A percentile compares a stretch with the other conserved stretches of the same genome.
These are phyloP conservation scores for Astrocystis sublimbata DNA, from an alignment of 495 filamentous ascomycete species.

Conservation along the genomic window DNA sequence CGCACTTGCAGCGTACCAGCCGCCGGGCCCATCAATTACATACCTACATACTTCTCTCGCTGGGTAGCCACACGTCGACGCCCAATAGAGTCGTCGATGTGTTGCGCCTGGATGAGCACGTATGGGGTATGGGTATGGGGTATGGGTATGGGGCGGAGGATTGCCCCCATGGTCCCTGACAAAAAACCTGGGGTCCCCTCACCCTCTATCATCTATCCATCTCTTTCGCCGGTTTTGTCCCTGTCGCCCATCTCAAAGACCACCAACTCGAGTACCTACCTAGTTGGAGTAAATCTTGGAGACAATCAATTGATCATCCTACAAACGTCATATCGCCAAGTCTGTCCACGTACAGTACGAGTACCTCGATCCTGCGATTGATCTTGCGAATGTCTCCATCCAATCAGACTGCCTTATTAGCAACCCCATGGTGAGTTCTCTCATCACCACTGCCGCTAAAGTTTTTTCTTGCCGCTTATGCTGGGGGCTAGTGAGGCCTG, in stretches of 20 bases:
- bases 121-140: neutral
- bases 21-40: neutral
- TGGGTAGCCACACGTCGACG: conserved; percentile 2
- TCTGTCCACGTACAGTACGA: conserved; percentile 5
- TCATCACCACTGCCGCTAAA: neutral
- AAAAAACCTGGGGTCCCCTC: conserved; percentile 3
- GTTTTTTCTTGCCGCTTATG: neutral
- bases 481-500: neutral
- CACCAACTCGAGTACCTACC: neutral
- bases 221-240: conserved; percentile 32
- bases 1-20: neutral
- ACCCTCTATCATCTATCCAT: conserved; percentile 4
- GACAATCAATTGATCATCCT: neutral
- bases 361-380: conserved; percentile 8
- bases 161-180: neutral
- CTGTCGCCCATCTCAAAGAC: conserved; percentile 17
- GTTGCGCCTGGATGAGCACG: too few relatives aligned
- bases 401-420: conserved; percentile 29
- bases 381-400: conserved; percentile 36
- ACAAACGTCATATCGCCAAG: neutral
- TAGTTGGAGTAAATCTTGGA: conserved; percentile 12
- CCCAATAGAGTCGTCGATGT: neutral
- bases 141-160: too few relatives aligned
- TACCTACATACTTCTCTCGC: neutral
- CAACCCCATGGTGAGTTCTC: conserved; percentile 33